Evolutionary conservation across 1,284 basidiomycete species (phyloP).

Genomic region (Xerocomus minutiporus): DNA sequence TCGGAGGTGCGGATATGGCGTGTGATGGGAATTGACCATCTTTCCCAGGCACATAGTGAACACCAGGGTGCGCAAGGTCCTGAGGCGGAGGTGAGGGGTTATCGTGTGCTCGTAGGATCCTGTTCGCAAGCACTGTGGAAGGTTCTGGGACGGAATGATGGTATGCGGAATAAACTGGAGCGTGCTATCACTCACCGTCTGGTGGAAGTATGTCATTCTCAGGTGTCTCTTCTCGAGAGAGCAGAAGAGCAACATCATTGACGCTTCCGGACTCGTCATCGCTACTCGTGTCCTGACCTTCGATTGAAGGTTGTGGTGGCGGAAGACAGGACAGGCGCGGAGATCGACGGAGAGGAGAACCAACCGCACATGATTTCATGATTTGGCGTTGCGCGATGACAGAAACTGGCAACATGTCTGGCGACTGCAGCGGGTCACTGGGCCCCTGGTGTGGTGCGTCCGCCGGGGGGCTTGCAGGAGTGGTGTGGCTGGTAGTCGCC

Average conservation of each 20-base stretch:
- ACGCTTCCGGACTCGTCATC: constrained; percentile 32
- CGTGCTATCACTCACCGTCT: constrained; percentile 41
- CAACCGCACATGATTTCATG: constrained; percentile 26
- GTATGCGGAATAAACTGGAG: constrained; percentile 7
- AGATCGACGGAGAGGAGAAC: constrained; percentile 47
- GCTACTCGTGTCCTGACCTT: constrained; percentile 14
- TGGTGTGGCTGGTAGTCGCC: constrained; percentile 13
- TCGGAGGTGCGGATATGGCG: constrained; percentile 21
- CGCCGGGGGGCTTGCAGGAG: constrained; percentile 32
- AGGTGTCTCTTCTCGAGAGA: constrained; percentile 43
- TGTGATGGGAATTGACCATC: constrained; percentile 15
- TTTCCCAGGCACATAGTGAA: constrained; percentile 16
- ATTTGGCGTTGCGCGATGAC: constrained; percentile 31
- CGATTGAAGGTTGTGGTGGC: constrained; percentile 24
- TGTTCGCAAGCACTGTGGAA: constrained; percentile 57
- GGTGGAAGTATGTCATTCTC: constrained; percentile 36
- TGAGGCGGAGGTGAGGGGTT: constrained; percentile 73
- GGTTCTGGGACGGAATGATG: constrained; percentile 44
- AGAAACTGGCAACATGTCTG: constrained; percentile 45
- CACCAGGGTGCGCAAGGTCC: constrained; percentile 26
- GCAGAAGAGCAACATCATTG: constrained; percentile 29
- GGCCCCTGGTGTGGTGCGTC: constrained; percentile 43
- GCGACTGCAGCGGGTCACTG: constrained; percentile 52
- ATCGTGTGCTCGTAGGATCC: constrained; percentile 60
- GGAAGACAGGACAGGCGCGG: constrained; percentile 42